A percentile compares a stretch with the other conserved stretches of the same genome.
phyloP scores from a whole-genome alignment of 805 yeast genomes.

The Saccharomycopsis schoenii region DNA sequence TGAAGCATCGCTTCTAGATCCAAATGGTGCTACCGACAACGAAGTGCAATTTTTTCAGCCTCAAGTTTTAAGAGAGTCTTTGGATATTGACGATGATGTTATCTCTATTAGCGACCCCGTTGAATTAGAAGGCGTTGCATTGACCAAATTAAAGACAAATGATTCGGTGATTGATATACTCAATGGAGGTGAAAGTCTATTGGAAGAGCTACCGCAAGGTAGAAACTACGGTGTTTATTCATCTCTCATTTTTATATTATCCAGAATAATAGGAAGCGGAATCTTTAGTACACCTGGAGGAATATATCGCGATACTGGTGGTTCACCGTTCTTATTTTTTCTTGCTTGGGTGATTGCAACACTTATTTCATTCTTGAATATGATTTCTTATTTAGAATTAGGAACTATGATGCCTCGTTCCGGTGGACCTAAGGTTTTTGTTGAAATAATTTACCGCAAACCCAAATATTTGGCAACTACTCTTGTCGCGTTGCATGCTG shows the following conservation, averaged over 20 bases:
- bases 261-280: slow-evolving; percentile 70
- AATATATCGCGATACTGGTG: slow-evolving; percentile 57
- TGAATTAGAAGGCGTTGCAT: slow-evolving; percentile 8
- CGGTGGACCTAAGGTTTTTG: slow-evolving; percentile 67
- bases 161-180: slow-evolving; percentile 11
- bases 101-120: slow-evolving; percentile 10
- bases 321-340: slow-evolving; percentile 52
- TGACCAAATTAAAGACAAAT: slow-evolving; percentile 1
- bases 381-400: slow-evolving; percentile 55
- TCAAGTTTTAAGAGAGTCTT: not conserved
- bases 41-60: not conserved
- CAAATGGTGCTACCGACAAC: not conserved
- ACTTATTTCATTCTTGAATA: slow-evolving; percentile 52
- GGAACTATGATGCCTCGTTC: slow-evolving; percentile 64
- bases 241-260: slow-evolving; percentile 51
- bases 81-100: slow-evolving; percentile 3
- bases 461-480: slow-evolving; percentile 50
- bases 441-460: slow-evolving; percentile 54
- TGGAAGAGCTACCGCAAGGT: slow-evolving; percentile 54
- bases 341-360: slow-evolving; percentile 57
- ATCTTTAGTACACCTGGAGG: slow-evolving; percentile 66
- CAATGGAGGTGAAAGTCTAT: slow-evolving; percentile 3
- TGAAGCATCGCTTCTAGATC: not conserved
- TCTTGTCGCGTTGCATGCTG: slow-evolving; percentile 37
- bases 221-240: slow-evolving; percentile 64